Evolutionary conservation across 345 rosid genomes (phyloP).

Genomic region (thale cress (Arabidopsis thaliana)): TAIR10.1 NC_003071.7:7387001-7387500

Average conservation of each 20-base stretch:
- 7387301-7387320: background rate
- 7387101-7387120: background rate
- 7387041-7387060: background rate
- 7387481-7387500: background rate
- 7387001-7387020: background rate
- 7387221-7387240: slow-evolving; percentile 77
- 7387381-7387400: slow-evolving; percentile 76
- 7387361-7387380: slow-evolving; percentile 95
- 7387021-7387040: background rate
- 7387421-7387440: slow-evolving; percentile 79
- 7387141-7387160: background rate
- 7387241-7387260: slow-evolving; percentile 76
- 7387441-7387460: slow-evolving; percentile 52
- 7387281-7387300: background rate
- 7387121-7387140: background rate
- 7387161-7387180: background rate
- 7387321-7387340: background rate
- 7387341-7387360: slow-evolving; percentile 21
- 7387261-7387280: slow-evolving; percentile 50
- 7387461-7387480: background rate
- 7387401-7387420: slow-evolving; percentile 79
- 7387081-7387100: background rate
- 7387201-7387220: slow-evolving; percentile 25
- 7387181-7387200: background rate
- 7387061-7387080: background rate